These are phyloP conservation scores for Lepiota brunneoincarnata DNA, from an alignment of 768 basidiomycete genomes.

Conservation along the genomic window DNA sequence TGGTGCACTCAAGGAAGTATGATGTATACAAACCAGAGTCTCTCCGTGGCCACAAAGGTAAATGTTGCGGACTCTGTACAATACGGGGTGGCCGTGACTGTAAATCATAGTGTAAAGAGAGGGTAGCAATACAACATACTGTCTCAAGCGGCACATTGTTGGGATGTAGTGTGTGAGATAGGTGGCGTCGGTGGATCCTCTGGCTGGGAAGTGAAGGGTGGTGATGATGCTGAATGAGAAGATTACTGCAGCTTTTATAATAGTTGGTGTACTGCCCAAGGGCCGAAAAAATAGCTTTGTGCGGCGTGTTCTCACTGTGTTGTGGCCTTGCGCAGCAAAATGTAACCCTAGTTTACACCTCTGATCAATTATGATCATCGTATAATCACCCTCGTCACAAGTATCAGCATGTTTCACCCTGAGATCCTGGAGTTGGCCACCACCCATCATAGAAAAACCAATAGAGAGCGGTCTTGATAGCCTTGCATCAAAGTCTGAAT, in stretches of 20 bases:
- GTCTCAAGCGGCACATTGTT: slow-evolving; percentile 54
- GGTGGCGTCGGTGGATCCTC: neutral
- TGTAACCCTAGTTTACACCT: too few species aligned
- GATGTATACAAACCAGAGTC: slow-evolving; percentile 31
- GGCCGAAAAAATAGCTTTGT: too few species aligned
- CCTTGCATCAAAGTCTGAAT: too few species aligned
- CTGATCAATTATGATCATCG: too few species aligned
- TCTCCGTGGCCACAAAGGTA: slow-evolving; percentile 50
- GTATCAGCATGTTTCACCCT: too few species aligned
- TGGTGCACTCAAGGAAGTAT: slow-evolving; percentile 14
- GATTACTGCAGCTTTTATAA: slow-evolving; percentile 3
- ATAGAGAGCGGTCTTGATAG: too few species aligned
- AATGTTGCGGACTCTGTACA: slow-evolving; percentile 40
- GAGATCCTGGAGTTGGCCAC: too few species aligned
- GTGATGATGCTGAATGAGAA: slow-evolving; percentile 3
- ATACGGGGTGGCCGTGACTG: slow-evolving; percentile 1
- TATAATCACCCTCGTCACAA: too few species aligned
- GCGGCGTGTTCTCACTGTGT: too few species aligned
- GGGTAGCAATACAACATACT: slow-evolving; percentile 32
- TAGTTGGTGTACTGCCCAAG: neutral
- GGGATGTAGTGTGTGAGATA: slow-evolving; percentile 6
- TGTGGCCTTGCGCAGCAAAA: too few species aligned
- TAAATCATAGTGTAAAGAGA: neutral
- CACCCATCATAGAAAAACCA: too few species aligned
- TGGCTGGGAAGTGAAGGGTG: slow-evolving; percentile 2